These are phyloP conservation scores for Spiraea crenata DNA, from an alignment of 331 rosid species.

Conservation along the genomic window DNA sequence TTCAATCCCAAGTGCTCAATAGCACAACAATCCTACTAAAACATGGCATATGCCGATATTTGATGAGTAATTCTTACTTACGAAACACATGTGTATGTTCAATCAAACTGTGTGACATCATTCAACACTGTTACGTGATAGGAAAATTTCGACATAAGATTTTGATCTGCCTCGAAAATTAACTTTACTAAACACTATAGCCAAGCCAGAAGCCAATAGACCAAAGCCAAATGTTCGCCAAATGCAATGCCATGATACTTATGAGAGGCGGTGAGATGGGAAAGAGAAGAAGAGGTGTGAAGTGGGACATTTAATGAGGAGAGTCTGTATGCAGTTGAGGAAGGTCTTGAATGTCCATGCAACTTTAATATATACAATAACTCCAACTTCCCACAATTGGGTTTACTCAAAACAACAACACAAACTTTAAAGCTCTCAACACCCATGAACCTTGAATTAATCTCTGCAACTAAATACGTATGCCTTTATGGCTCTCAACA, in stretches of 20 bases:
- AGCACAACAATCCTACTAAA: no score
- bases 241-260: conserved; percentile 20
- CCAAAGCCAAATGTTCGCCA: conserved; percentile 18
- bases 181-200: neutral
- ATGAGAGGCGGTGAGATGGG: conserved; percentile 66
- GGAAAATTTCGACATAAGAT: neutral
- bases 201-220: conserved; percentile 19
- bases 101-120: no score
- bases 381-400: conserved; percentile 74
- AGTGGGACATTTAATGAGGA: conserved; percentile 50
- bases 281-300: conserved; percentile 33
- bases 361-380: conserved; percentile 58
- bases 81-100: no score
- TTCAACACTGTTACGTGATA: neutral
- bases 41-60: no score
- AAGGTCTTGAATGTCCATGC: conserved; percentile 55
- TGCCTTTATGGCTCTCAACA: conserved; percentile 44
- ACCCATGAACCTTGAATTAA: conserved; percentile 45
- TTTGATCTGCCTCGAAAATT: neutral
- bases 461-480: conserved; percentile 23
- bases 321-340: conserved; percentile 68
- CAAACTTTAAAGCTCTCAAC: conserved; percentile 69
- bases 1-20: no score
- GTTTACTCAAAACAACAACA: conserved; percentile 42
- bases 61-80: no score